These are phyloP conservation scores for Periconia sp. DNA, from an alignment of 2,329 filamentous ascomycete species.

Conservation along the genomic window DNA sequence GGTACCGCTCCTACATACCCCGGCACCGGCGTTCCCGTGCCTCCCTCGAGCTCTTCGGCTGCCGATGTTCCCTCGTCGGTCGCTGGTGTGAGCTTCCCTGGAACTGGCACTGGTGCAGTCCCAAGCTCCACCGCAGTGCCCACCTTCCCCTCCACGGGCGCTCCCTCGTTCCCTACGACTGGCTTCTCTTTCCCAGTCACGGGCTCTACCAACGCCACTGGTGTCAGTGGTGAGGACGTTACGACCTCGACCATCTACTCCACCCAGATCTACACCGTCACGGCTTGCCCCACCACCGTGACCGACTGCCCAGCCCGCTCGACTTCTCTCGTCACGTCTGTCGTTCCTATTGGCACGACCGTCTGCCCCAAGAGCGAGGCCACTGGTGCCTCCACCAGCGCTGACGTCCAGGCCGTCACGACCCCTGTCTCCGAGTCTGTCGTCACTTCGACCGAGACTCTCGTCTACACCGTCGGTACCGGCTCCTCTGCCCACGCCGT, in stretches of 20 bases:
- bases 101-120: conserved; percentile 8
- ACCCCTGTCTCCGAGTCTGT: conserved; percentile 10
- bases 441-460: conserved; percentile 41
- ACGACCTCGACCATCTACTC: conserved; percentile 52
- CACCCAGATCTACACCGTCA: conserved; percentile 51
- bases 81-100: conserved; percentile 8
- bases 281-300: conserved; percentile 43
- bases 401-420: conserved; percentile 3
- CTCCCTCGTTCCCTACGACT: conserved; percentile 19
- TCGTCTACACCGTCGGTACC: conserved; percentile 46
- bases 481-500: conserved; percentile 46
- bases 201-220: conserved; percentile 46
- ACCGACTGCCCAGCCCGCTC: conserved; percentile 46
- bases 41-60: conserved; percentile 7
- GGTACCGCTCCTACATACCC: conserved; percentile 4
- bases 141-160: conserved; percentile 2
- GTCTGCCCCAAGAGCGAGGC: conserved; percentile 45
- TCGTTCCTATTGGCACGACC: conserved; percentile 50
- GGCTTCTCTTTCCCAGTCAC: conserved; percentile 37
- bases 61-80: conserved; percentile 2
- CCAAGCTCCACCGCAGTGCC: conserved; percentile 2
- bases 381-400: conserved; percentile 17
- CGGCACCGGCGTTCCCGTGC: not conserved
- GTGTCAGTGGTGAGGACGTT: conserved; percentile 43
- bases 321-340: conserved; percentile 46